Conservation (phyloP, 257 asterid species). For the Solanum megistacrolobum region DNA sequence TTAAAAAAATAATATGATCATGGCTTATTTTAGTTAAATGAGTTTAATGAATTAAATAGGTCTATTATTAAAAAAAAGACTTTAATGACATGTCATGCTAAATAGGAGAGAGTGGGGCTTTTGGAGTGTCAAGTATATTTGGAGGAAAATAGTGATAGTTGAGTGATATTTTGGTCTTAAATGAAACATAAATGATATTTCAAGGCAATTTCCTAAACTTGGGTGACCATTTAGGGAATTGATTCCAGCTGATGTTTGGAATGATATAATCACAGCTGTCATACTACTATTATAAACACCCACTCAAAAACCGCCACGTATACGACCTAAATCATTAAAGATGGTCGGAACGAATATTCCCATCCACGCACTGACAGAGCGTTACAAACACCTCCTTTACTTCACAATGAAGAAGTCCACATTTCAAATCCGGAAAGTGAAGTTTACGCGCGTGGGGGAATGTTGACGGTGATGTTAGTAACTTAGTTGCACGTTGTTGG, state of each 20-base stretch:
- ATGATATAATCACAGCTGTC: not conserved
- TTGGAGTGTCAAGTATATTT: no score
- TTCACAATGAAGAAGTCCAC: not conserved
- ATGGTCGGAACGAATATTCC: not conserved
- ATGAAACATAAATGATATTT: no score
- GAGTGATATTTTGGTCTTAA: no score
- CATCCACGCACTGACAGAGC: not conserved
- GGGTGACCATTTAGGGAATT: no score
- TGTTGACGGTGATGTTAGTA: not conserved
- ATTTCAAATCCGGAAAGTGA: not conserved
- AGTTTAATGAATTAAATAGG: no score
- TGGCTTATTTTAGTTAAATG: no score
- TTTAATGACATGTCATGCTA: no score
- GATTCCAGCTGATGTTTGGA: not conserved
- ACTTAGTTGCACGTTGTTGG: conserved; percentile 10
- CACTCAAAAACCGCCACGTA: not conserved
- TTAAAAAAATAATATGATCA: no score
- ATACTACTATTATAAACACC: not conserved
- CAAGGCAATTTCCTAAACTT: no score
- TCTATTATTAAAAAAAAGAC: no score
- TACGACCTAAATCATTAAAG: not conserved
- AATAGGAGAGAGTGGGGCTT: no score
- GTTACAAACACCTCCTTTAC: not conserved
- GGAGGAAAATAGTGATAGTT: no score
- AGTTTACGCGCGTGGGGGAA: not conserved